Evolutionary conservation across 257 asterid genomes (phyloP), one percentile per base, ranked within the genome.

Genomic region (Voacanga thouarsii): DNA sequence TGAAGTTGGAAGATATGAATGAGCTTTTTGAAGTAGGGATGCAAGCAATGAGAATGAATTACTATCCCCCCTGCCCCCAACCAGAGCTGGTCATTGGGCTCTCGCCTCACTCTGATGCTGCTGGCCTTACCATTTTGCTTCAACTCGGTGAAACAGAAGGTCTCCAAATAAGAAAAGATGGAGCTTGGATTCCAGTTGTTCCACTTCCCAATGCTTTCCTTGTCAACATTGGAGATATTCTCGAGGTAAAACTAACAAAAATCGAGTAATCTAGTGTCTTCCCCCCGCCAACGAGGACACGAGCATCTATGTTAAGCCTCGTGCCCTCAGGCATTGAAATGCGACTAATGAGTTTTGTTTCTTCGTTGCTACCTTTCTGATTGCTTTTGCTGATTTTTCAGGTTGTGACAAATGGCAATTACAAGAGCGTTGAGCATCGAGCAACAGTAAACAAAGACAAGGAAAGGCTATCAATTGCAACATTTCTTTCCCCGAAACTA

Each of bases 91-190:
- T 80, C 12, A 75, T 82, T 18, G 86, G 88, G 45, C 84, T 85
- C 39, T 66, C 80, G 50, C 80, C 84, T 47, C 88, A 85, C 75
- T 85, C 86, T 39, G 88, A 85, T 66, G 82, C 86, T n/a, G 65
- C 77, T 41, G 85, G 82, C 2, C 75, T 85, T 1, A 83, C 89
- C 44, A 68, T 85, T 39, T 76, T 83, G 75, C 59, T 85, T 37
- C 86, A 85, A 65, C 77, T 83, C 45, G 67, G 55, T 60, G 71
- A 85, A 47, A 78, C 83, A 1, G 78, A 71, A 28, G 89, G 89
- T n/a, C 72, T 85, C 59, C 89, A 85, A 50, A 80, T 85, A 74
- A 82, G 49, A 64, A 75, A 78, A 71, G 75, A 83, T 18, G 77
- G 75, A 5, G 67, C 69, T 64, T 85, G 89, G 89, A 19, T 83